Conservation (phyloP, 2,329 filamentous ascomycete genomes). For the Cadophora luteo-olivacea region DNA sequence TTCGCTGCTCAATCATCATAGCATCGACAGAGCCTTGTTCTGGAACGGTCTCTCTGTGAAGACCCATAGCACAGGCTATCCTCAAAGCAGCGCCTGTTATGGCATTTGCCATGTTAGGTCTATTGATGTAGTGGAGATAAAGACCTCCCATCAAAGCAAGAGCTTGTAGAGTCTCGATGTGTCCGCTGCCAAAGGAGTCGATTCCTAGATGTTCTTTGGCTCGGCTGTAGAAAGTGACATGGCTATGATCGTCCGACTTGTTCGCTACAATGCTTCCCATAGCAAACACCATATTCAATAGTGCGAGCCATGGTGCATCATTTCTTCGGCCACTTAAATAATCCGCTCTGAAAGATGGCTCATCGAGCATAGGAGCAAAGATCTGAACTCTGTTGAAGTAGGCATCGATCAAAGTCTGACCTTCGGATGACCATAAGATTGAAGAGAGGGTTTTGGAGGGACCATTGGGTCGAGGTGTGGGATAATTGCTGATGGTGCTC, state of each 20-base stretch:
- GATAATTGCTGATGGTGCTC: conserved; percentile 36
- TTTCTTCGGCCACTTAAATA: conserved; percentile 67
- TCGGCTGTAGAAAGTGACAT: conserved; percentile 73
- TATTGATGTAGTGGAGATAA: conserved; percentile 80
- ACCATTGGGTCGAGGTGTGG: conserved; percentile 43
- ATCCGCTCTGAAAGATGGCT: conserved; percentile 70
- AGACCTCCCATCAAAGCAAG: conserved; percentile 75
- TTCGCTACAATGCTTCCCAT: conserved; percentile 75
- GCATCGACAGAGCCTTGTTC: conserved; percentile 32
- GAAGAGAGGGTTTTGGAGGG: conserved; percentile 45
- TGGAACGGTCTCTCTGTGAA: conserved; percentile 67
- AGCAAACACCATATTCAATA: conserved; percentile 79
- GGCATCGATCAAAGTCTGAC: conserved; percentile 73
- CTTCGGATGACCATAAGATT: conserved; percentile 66
- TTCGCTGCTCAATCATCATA: conserved; percentile 63
- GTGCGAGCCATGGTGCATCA: conserved; percentile 73
- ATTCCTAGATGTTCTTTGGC: conserved; percentile 71
- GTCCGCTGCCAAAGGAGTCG: conserved; percentile 72
- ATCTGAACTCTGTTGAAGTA: conserved; percentile 78
- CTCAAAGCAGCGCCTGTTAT: conserved; percentile 74
- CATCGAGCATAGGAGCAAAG: conserved; percentile 76
- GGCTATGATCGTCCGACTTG: conserved; percentile 65
- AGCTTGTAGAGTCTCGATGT: conserved; percentile 76
- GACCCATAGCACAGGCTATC: conserved; percentile 75
- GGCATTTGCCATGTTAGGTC: conserved; percentile 78